These are phyloP conservation scores for Pythium pyrilobum DNA, from an alignment of 352 stramenopile genomes.

Conservation along the genomic window DNA sequence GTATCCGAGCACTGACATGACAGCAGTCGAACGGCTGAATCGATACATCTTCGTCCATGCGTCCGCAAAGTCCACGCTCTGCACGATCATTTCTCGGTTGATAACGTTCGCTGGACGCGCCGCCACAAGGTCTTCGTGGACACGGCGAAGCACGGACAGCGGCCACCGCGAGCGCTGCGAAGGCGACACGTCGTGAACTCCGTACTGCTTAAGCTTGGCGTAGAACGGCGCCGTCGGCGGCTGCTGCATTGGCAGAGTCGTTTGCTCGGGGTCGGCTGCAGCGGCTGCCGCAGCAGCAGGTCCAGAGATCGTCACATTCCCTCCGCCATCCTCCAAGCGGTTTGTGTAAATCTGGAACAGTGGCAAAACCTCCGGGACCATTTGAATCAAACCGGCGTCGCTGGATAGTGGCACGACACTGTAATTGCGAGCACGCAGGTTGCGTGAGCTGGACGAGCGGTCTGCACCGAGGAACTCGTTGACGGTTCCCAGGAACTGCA, in stretches of 20 bases:
- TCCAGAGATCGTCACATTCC: not conserved
- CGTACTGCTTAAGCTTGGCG: constrained; percentile 73
- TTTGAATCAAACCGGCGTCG: constrained; percentile 83
- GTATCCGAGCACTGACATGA: constrained; percentile 87
- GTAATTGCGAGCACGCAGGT: constrained; percentile 59
- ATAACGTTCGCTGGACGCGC: constrained; percentile 63
- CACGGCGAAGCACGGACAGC: constrained; percentile 44
- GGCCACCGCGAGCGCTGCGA: constrained; percentile 64
- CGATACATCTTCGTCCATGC: constrained; percentile 50
- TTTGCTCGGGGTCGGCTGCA: constrained; percentile 1
- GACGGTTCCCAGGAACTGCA: constrained; percentile 79
- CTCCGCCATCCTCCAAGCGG: constrained; percentile 25
- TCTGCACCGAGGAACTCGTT: constrained; percentile 70
- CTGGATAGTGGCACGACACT: constrained; percentile 74
- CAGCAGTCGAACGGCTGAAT: constrained; percentile 69
- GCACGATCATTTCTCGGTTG: constrained; percentile 50
- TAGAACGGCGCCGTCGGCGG: constrained; percentile 79
- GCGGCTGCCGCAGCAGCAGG: constrained; percentile 14
- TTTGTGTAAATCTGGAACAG: constrained; percentile 79
- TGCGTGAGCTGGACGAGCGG: constrained; percentile 28
- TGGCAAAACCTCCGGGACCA: constrained; percentile 75
- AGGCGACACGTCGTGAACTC: constrained; percentile 63
- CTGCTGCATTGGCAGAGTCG: constrained; percentile 16
- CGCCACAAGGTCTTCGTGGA: constrained; percentile 61
- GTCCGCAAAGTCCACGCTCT: constrained; percentile 55